Percentiles rank a stretch among this genome's conserved stretches.
phyloP scores from a whole-genome alignment of 306 rosid genomes.

The Dalbergia cochinchinensis region DNA sequence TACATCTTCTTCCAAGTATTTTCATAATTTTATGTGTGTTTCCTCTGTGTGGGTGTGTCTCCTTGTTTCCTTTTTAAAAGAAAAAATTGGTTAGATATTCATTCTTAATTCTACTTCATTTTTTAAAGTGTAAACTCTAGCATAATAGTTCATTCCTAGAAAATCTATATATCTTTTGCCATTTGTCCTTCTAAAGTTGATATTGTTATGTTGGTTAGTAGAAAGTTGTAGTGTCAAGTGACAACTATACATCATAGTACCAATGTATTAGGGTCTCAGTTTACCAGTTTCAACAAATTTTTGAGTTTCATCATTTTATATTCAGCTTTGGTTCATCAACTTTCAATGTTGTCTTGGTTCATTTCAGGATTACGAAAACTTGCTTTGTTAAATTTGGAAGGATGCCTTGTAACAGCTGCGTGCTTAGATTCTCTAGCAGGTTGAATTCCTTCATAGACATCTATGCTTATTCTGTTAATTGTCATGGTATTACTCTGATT shows the following conservation, averaged over 20 bases:
- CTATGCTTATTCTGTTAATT: conserved; percentile 24
- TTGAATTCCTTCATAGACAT: conserved; percentile 50
- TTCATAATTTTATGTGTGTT: neutral
- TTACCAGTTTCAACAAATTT: conserved; percentile 31
- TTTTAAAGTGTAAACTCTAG: conserved; percentile 29
- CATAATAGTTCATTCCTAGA: neutral
- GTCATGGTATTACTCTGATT: neutral
- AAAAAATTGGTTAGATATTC: conserved; percentile 21
- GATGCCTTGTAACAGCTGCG: conserved; percentile 86
- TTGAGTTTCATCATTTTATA: conserved; percentile 28
- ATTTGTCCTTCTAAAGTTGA: conserved; percentile 34
- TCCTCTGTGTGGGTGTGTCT: neutral
- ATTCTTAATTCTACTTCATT: conserved; percentile 12
- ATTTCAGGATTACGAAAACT: conserved; percentile 81
- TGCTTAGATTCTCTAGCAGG: conserved; percentile 91
- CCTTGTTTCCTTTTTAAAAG: neutral
- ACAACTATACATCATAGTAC: conserved; percentile 1
- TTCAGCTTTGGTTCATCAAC: neutral
- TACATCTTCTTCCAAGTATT: conserved; percentile 12
- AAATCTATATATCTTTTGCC: conserved; percentile 4
- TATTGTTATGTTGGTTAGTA: conserved; percentile 15
- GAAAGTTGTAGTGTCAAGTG: conserved; percentile 25
- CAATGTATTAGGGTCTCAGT: neutral
- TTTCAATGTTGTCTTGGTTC: conserved; percentile 39
- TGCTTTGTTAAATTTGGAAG: conserved; percentile 86